Conservation (phyloP, 2,329 filamentous ascomycete genomes). For the Pseudomassariella vexata region DNA sequence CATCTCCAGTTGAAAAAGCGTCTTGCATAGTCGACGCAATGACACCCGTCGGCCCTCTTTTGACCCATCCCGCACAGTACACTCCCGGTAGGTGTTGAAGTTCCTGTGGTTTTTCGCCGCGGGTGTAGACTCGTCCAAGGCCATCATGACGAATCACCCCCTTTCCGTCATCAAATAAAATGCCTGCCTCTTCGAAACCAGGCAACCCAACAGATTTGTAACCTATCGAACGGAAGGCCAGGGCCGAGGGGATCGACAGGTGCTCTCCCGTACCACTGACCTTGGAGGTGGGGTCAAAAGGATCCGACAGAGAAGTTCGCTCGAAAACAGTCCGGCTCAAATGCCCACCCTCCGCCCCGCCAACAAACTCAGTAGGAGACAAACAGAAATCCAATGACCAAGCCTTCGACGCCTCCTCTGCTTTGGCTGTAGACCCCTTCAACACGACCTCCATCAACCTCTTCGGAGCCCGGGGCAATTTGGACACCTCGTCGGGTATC, state of each 20-base stretch:
- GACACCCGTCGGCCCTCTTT: slow-evolving; percentile 87
- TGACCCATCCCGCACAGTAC: slow-evolving; percentile 96
- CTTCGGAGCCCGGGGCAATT: slow-evolving; percentile 68
- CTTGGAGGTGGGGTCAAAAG: slow-evolving; percentile 45
- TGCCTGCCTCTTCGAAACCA: slow-evolving; percentile 66
- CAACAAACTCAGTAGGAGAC: slow-evolving; percentile 66
- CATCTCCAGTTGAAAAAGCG: slow-evolving; percentile 83
- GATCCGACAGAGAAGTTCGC: slow-evolving; percentile 49
- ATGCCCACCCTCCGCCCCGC: slow-evolving; percentile 34
- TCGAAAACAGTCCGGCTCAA: slow-evolving; percentile 66
- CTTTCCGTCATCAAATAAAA: slow-evolving; percentile 68
- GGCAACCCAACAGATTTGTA: slow-evolving; percentile 78
- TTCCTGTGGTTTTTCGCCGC: slow-evolving; percentile 24
- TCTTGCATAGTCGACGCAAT: slow-evolving; percentile 96
- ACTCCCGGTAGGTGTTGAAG: slow-evolving; percentile 57
- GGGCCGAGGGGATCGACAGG: slow-evolving; percentile 52
- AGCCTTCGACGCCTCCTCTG: slow-evolving; percentile 49
- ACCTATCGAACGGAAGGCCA: slow-evolving; percentile 91
- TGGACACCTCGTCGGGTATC: slow-evolving; percentile 60
- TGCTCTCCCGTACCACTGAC: slow-evolving; percentile 43
- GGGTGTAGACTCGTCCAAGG: slow-evolving; percentile 58
- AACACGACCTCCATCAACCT: slow-evolving; percentile 75
- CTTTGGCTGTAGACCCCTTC: slow-evolving; percentile 59
- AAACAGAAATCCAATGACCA: slow-evolving; percentile 86
- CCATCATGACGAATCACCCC: slow-evolving; percentile 83